Evolutionary conservation across 1,139 yeast species (phyloP).

Genomic region (Nakaseomyces bracarensis): DNA sequence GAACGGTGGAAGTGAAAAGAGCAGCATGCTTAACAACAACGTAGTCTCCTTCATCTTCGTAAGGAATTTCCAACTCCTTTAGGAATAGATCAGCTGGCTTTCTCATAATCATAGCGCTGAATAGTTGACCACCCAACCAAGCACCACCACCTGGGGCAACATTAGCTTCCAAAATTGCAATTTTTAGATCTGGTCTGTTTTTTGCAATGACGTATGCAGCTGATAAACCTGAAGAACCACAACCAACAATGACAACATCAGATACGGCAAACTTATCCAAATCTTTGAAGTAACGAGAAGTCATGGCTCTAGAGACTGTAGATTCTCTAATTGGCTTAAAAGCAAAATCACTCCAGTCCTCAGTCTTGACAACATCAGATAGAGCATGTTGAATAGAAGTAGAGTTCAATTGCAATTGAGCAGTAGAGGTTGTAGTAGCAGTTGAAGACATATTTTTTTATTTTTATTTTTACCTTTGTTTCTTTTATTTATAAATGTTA

Average conservation of each 20-base stretch:
- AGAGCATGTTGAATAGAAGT: constrained; percentile 34
- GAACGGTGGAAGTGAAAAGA: constrained; percentile 61
- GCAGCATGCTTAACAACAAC: constrained; percentile 81
- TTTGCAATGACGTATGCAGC: constrained; percentile 68
- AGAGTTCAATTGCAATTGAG: constrained; percentile 24
- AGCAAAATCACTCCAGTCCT: constrained; percentile 58
- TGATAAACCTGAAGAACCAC: constrained; percentile 71
- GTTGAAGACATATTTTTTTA: constrained; percentile 6
- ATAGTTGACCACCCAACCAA: constrained; percentile 74
- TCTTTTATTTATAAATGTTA: background rate
- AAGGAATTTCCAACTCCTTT: constrained; percentile 54
- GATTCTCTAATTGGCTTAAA: constrained; percentile 73
- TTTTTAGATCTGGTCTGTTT: constrained; percentile 67
- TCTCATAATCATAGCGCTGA: constrained; percentile 71
- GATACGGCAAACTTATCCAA: constrained; percentile 68
- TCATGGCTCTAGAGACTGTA: constrained; percentile 79
- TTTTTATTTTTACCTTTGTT: background rate
- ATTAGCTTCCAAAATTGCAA: constrained; percentile 66
- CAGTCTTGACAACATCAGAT: constrained; percentile 32
- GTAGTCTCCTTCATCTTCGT: constrained; percentile 74
- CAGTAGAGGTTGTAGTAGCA: constrained; percentile 15
- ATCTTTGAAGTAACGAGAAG: constrained; percentile 64
- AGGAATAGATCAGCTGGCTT: constrained; percentile 68
- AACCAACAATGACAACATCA: constrained; percentile 69
- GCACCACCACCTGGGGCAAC: constrained; percentile 80